Conservation (phyloP, 192 early-diverging fungal genomes). For the Linderina pennispora region DNA sequence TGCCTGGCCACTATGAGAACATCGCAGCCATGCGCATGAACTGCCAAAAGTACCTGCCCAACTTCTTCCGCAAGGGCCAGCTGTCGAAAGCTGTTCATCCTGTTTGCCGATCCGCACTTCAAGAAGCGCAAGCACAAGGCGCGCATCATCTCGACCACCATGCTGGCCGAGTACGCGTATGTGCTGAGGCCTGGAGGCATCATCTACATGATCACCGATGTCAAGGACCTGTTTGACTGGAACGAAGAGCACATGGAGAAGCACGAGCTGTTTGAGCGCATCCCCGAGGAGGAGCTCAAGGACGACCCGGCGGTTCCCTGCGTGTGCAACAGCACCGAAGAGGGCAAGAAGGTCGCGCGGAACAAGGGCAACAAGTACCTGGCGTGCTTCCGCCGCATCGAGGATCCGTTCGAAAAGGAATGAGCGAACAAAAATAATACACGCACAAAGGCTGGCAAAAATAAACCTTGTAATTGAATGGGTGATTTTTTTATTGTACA, state of each 20-base stretch:
- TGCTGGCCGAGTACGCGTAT: constrained; percentile 98
- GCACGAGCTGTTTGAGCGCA: constrained; percentile 89
- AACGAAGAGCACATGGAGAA: constrained; percentile 91
- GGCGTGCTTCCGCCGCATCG: constrained; percentile 75
- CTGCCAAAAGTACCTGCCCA: constrained; percentile 97
- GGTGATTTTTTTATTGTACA: not conserved
- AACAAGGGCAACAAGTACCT: constrained; percentile 95
- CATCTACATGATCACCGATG: constrained; percentile 94
- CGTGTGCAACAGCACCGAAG: constrained; percentile 89
- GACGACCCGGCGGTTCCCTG: constrained; percentile 80
- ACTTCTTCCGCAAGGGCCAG: constrained; percentile 96
- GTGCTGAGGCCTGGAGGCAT: constrained; percentile 82
- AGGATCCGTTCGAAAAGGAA: constrained; percentile 41
- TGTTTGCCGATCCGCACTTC: constrained; percentile 99
- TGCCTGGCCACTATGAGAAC: constrained; percentile 84
- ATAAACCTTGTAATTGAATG: not conserved
- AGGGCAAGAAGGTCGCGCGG: constrained; percentile 95
- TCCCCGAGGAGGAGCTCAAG: constrained; percentile 67
- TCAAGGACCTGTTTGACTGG: constrained; percentile 89
- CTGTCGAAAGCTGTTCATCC: constrained; percentile 94
- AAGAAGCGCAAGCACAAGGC: constrained; percentile 99
- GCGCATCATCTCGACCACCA: constrained; percentile 82
- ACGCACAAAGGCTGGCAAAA: not conserved
- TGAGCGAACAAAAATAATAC: not conserved
- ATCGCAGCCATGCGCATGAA: constrained; percentile 97